These are phyloP conservation scores for Colletotrichum scovillei DNA, from an alignment of 2,329 filamentous ascomycete species.

Conservation along the genomic window DNA sequence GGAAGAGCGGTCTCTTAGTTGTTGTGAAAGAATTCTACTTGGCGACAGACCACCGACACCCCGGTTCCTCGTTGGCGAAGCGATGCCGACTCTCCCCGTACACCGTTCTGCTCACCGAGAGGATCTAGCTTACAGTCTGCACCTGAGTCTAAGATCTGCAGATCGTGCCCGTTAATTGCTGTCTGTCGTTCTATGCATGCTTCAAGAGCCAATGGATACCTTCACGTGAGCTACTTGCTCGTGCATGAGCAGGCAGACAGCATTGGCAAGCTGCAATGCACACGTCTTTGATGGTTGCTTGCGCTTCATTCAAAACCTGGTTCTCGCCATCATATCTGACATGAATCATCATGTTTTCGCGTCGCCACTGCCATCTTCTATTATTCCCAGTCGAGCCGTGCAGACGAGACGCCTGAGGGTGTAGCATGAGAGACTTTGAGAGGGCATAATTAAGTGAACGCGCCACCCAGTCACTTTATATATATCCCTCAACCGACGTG, in stretches of 20 bases:
- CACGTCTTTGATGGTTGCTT: neutral
- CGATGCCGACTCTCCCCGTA: neutral
- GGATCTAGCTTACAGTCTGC: constrained; percentile 2
- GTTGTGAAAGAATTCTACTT: neutral
- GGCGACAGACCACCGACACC: neutral
- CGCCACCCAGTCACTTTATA: neutral
- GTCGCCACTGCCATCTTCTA: neutral
- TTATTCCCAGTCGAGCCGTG: neutral
- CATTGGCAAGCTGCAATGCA: constrained; percentile 1
- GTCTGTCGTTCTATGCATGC: constrained; percentile 20
- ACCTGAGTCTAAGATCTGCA: neutral
- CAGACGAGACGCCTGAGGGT: neutral
- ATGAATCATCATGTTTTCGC: neutral
- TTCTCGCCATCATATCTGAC: constrained; percentile 17
- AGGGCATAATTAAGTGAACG: neutral
- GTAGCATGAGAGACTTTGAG: constrained; percentile 16
- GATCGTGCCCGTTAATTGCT: constrained; percentile 1
- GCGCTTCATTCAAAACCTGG: neutral
- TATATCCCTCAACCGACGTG: neutral
- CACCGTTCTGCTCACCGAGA: constrained; percentile 17
- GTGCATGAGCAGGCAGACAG: constrained; percentile 7
- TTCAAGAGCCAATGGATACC: constrained; percentile 21
- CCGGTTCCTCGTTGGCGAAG: neutral
- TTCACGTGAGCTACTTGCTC: neutral
- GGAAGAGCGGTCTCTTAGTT: neutral